A percentile compares a stretch with the other conserved stretches of the same genome.
phyloP scores from a whole-genome alignment of 225 moss, liverwort and hornwort genomes.

The Bryum argenteum region DNA sequence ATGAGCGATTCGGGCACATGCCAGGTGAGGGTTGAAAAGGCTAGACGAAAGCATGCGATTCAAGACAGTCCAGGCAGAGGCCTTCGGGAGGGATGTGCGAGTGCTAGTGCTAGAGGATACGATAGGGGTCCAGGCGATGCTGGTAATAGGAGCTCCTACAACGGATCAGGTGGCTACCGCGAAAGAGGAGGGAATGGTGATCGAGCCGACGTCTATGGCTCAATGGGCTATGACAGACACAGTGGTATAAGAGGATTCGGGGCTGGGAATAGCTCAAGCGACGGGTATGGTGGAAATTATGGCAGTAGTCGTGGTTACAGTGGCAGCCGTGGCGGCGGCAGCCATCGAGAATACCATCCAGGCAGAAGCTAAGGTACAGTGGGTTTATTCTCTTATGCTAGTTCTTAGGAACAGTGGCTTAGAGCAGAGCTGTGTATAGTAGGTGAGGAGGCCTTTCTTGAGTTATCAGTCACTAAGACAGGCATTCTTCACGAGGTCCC shows the following conservation, averaged over 20 bases:
- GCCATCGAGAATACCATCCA: slow-evolving; percentile 95
- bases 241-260: slow-evolving; percentile 72
- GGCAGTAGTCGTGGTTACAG: slow-evolving; percentile 76
- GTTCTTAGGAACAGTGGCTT: slow-evolving; percentile 31
- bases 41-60: too few relatives aligned
- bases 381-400: background rate
- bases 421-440: slow-evolving; percentile 45
- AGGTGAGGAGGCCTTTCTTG: too few relatives aligned
- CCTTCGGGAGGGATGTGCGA: too few relatives aligned
- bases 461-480: slow-evolving; percentile 46
- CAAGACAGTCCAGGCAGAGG: too few relatives aligned
- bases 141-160: too few relatives aligned
- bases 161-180: slow-evolving; percentile 50
- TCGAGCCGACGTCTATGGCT: slow-evolving; percentile 83
- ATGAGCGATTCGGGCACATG: too few relatives aligned
- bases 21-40: too few relatives aligned
- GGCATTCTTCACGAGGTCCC: slow-evolving; percentile 28
- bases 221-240: slow-evolving; percentile 92
- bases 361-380: slow-evolving; percentile 96
- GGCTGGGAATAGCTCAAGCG: slow-evolving; percentile 72
- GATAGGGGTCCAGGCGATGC: too few relatives aligned
- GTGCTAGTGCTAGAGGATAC: too few relatives aligned
- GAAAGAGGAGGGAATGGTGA: too few relatives aligned
- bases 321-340: slow-evolving; percentile 70
- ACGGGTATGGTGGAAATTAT: too few relatives aligned